phyloP scores from a whole-genome alignment of 768 basidiomycete species.

The Tulasnella sp. region DNA sequence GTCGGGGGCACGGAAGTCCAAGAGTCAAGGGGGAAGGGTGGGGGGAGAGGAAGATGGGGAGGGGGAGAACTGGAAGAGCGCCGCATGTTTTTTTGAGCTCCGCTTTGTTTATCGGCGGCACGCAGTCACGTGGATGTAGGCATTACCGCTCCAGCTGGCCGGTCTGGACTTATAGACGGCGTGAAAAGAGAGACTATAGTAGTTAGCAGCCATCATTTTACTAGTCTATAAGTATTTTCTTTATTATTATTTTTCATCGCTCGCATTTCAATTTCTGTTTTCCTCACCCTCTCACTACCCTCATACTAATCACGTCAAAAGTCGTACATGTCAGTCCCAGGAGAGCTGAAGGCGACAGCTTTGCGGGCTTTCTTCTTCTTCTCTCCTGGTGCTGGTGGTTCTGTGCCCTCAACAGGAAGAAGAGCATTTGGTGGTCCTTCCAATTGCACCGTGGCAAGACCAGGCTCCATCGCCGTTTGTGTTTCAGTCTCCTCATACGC shows the following conservation, averaged over 20 bases:
- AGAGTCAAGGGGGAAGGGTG: neutral
- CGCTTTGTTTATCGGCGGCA: neutral
- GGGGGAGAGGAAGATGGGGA: neutral
- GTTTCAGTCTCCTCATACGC: neutral
- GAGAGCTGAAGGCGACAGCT: slow-evolving; percentile 56
- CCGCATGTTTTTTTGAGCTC: neutral
- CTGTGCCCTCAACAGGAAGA: neutral
- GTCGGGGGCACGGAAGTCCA: neutral
- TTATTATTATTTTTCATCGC: too few species aligned
- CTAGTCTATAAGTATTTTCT: too few species aligned
- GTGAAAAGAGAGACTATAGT: too few species aligned
- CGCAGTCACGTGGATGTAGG: too few species aligned
- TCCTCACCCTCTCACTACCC: neutral
- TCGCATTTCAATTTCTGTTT: too few species aligned
- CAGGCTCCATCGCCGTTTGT: neutral
- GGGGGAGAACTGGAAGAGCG: neutral
- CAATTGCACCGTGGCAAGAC: neutral
- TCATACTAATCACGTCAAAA: slow-evolving; percentile 34
- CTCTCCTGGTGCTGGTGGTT: neutral
- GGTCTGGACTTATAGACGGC: too few species aligned
- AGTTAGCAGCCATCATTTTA: too few species aligned
- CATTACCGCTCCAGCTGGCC: too few species aligned
- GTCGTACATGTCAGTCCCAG: slow-evolving; percentile 61
- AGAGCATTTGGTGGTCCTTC: neutral
- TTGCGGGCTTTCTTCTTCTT: slow-evolving; percentile 44